phyloP scores from a whole-genome alignment of 345 rosid genomes.

The Gossypium ekmanianum region DNA sequence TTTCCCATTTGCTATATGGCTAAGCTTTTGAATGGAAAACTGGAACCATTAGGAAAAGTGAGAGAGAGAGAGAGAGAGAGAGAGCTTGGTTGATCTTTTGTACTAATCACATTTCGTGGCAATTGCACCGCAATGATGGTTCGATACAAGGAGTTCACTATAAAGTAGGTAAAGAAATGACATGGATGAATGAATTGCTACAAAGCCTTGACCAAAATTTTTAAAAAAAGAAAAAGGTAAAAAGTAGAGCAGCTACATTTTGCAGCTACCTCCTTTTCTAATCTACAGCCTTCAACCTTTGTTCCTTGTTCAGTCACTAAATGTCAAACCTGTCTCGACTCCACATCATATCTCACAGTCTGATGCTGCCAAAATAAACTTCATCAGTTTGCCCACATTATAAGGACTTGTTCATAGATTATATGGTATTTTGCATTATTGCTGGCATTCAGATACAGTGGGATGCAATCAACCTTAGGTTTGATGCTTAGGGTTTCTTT shows the following conservation, averaged over 20 bases:
- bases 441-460: background rate
- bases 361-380: conserved; percentile 18
- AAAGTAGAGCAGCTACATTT: conserved; percentile 30
- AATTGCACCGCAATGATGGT: background rate
- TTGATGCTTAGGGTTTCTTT: too few relatives aligned
- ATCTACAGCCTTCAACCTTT: conserved; percentile 34
- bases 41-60: too few relatives aligned
- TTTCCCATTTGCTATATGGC: too few relatives aligned
- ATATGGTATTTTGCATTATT: too few relatives aligned
- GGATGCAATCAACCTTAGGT: too few relatives aligned
- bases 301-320: conserved; percentile 6
- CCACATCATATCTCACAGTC: background rate
- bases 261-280: conserved; percentile 28
- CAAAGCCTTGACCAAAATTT: conserved; percentile 25
- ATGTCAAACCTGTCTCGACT: background rate
- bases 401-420: too few relatives aligned
- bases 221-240: background rate
- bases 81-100: background rate
- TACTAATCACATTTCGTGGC: conserved; percentile 7
- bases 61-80: too few relatives aligned
- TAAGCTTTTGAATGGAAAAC: too few relatives aligned
- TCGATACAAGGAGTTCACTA: conserved; percentile 2
- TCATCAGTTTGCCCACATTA: background rate
- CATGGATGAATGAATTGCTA: conserved; percentile 49
- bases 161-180: background rate